These are phyloP conservation scores for Peronosclerospora sorghi DNA, from an alignment of 352 stramenopile genomes.

Conservation along the genomic window DNA sequence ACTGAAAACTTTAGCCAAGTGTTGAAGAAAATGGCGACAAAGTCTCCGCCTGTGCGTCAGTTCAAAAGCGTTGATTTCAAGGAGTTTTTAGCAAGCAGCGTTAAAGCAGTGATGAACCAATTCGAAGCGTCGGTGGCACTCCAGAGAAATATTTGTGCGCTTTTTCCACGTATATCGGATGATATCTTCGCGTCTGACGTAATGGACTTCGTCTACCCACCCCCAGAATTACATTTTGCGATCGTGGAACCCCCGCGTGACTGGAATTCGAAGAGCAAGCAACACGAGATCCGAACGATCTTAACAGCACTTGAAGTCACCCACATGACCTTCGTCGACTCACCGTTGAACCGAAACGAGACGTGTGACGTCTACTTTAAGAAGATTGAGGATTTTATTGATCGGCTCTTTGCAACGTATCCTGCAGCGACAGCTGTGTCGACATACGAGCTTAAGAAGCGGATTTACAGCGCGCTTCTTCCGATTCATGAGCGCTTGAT, in stretches of 20 bases:
- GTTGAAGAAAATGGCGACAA: constrained; percentile 16
- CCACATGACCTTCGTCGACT: constrained; percentile 9
- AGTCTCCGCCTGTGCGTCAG: constrained; percentile 14
- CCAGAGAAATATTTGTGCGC: constrained; percentile 17
- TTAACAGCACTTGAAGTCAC: constrained; percentile 23
- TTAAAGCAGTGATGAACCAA: constrained; percentile 25
- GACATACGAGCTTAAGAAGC: constrained; percentile 51
- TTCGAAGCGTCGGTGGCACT: constrained; percentile 19
- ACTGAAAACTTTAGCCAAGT: constrained; percentile 19
- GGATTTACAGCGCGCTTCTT: constrained; percentile 36
- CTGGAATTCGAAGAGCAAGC: constrained; percentile 30
- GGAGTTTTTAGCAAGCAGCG: constrained; percentile 29
- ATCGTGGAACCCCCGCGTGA: constrained; percentile 18
- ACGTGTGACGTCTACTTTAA: constrained; percentile 50
- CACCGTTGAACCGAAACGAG: constrained; percentile 14
- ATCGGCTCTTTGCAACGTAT: constrained; percentile 34
- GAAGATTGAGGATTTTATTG: constrained; percentile 41
- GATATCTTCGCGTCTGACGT: constrained; percentile 23
- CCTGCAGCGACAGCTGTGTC: constrained; percentile 22
- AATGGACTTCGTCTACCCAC: constrained; percentile 17
- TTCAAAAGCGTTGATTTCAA: constrained; percentile 24
- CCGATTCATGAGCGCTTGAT: constrained; percentile 37
- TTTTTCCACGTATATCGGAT: constrained; percentile 14
- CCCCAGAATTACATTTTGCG: constrained; percentile 39
- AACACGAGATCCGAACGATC: constrained; percentile 16